phyloP scores from a whole-genome alignment of 2,329 filamentous ascomycete species.

The Thielaviopsis populi region DNA sequence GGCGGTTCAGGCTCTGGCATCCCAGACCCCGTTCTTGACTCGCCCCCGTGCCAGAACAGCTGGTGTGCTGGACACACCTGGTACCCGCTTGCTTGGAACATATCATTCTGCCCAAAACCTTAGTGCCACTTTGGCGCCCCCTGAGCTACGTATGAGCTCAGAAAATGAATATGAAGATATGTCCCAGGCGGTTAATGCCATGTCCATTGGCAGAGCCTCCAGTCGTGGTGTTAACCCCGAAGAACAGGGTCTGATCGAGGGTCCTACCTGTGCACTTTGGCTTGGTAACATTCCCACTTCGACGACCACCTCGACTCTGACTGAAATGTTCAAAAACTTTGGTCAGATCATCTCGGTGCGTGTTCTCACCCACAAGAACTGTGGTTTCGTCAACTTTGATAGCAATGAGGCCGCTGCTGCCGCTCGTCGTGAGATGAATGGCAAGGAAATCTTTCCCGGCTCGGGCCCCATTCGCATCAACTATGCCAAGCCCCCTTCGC shows the following conservation, averaged over 20 bases:
- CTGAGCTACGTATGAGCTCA: constrained; percentile 60
- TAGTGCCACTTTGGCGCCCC: constrained; percentile 58
- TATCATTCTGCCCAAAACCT: constrained; percentile 55
- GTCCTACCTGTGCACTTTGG: constrained; percentile 87
- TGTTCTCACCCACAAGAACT: constrained; percentile 96
- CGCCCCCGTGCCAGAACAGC: constrained; percentile 83
- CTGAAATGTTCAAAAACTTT: constrained; percentile 89
- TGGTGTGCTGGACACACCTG: constrained; percentile 71
- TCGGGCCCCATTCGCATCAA: constrained; percentile 90
- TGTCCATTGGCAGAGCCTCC: constrained; percentile 55
- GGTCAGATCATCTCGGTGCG: constrained; percentile 81
- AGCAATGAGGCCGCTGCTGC: constrained; percentile 77
- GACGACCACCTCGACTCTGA: constrained; percentile 86
- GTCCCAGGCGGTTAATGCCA: constrained; percentile 64
- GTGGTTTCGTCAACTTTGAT: constrained; percentile 97
- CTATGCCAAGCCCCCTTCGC: constrained; percentile 88
- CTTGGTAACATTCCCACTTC: constrained; percentile 94
- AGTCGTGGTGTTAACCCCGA: constrained; percentile 56
- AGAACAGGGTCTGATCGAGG: constrained; percentile 60
- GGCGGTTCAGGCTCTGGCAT: constrained; percentile 82
- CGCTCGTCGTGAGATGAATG: constrained; percentile 76
- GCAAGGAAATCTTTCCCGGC: constrained; percentile 95
- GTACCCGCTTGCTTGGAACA: constrained; percentile 48
- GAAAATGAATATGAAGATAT: constrained; percentile 68
- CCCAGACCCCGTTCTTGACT: constrained; percentile 56